These are phyloP conservation scores for Trichoderma harzianum DNA, from an alignment of 2,329 filamentous ascomycete genomes.

Conservation along the genomic window DNA sequence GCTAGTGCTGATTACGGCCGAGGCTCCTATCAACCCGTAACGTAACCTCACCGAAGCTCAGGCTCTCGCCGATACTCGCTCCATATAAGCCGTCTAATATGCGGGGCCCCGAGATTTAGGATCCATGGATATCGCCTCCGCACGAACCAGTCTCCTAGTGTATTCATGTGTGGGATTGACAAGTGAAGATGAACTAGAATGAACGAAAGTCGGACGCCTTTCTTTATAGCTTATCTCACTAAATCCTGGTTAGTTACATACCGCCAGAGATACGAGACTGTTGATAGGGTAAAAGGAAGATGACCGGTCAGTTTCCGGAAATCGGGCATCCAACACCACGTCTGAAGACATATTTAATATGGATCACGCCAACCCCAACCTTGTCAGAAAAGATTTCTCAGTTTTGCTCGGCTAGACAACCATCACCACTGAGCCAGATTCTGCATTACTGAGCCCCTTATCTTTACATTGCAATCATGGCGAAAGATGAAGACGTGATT, in stretches of 20 bases:
- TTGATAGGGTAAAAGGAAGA: not conserved
- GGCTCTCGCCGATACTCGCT: not conserved
- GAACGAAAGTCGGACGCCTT: not conserved
- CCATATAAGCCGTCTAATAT: not conserved
- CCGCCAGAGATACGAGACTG: not conserved
- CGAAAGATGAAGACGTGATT: not conserved
- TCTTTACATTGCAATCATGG: not conserved
- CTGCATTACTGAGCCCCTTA: not conserved
- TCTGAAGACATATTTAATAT: not conserved
- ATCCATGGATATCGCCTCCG: not conserved
- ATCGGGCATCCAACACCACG: not conserved
- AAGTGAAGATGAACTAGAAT: not conserved
- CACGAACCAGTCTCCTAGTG: not conserved
- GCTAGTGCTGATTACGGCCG: conserved; percentile 1
- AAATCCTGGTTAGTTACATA: not conserved
- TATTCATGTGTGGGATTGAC: not conserved
- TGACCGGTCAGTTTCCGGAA: not conserved
- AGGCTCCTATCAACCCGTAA: not conserved
- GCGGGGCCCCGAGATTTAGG: not conserved
- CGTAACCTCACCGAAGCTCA: not conserved
- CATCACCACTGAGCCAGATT: not conserved
- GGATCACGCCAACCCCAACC: not conserved
- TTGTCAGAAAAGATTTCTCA: not conserved
- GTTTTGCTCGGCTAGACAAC: not conserved
- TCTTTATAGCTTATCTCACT: not conserved